Evolutionary conservation across 2,329 filamentous ascomycete genomes (phyloP).

Genomic region (Herpotrichia juniperi): DNA sequence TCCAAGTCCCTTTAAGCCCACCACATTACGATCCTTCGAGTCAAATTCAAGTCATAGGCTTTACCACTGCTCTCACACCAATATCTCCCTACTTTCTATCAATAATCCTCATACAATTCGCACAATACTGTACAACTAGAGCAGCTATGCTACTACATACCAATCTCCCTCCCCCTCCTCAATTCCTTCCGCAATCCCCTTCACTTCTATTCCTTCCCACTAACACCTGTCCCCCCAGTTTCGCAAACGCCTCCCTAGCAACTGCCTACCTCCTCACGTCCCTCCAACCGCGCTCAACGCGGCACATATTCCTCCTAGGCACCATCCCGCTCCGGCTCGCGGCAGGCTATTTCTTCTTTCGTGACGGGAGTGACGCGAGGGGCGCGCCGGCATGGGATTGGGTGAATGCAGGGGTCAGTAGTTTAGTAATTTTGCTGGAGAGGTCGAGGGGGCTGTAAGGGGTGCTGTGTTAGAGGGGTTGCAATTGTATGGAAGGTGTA

Average conservation of each 20-base stretch:
- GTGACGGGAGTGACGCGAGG: constrained; percentile 2
- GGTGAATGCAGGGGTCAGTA: background rate
- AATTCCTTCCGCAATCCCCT: background rate
- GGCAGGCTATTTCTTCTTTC: background rate
- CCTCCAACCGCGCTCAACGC: background rate
- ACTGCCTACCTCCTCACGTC: background rate
- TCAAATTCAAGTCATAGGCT: no score
- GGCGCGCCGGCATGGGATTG: constrained; percentile 5
- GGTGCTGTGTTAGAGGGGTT: background rate
- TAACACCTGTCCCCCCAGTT: background rate
- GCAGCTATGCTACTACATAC: background rate
- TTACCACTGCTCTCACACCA: no score
- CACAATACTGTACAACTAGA: no score
- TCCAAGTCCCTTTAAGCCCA: no score
- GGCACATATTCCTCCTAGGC: constrained; percentile 5
- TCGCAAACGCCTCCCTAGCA: constrained; percentile 4
- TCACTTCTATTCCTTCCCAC: background rate
- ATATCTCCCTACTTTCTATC: no score
- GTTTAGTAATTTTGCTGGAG: background rate
- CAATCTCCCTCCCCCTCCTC: background rate
- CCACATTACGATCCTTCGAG: no score
- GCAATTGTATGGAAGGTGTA: no score
- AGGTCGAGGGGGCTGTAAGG: background rate
- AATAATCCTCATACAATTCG: no score
- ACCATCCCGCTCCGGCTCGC: constrained; percentile 1